These are phyloP conservation scores for Galerina marginata DNA, from an alignment of 768 basidiomycete species.

Conservation along the genomic window DNA sequence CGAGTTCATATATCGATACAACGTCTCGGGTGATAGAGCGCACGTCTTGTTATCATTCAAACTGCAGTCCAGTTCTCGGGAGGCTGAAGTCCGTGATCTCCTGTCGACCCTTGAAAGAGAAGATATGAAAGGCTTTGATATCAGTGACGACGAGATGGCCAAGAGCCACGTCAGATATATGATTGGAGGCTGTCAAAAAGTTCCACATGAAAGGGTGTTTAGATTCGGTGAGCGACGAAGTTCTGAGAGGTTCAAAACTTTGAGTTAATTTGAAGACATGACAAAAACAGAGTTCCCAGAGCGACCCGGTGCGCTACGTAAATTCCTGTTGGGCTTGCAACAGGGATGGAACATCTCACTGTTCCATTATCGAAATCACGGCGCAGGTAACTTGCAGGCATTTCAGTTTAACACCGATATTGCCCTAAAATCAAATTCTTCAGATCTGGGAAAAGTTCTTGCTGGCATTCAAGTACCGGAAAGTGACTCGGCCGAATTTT, in stretches of 20 bases:
- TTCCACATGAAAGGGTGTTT: slow-evolving; percentile 87
- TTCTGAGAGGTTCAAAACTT: background rate
- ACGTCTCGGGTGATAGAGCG: slow-evolving; percentile 67
- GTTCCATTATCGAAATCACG: slow-evolving; percentile 98
- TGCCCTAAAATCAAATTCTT: background rate
- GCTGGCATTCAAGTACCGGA: slow-evolving; percentile 92
- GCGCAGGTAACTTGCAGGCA: slow-evolving; percentile 70
- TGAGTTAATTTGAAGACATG: slow-evolving; percentile 1
- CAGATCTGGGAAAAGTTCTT: slow-evolving; percentile 91
- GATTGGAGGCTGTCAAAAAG: slow-evolving; percentile 83
- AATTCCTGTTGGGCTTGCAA: slow-evolving; percentile 85
- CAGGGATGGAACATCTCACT: slow-evolving; percentile 93
- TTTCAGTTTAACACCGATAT: background rate
- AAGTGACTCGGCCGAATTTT: slow-evolving; percentile 68
- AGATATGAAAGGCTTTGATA: slow-evolving; percentile 86
- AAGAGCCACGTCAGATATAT: slow-evolving; percentile 95
- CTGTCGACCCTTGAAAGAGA: slow-evolving; percentile 62
- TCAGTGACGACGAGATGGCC: slow-evolving; percentile 94
- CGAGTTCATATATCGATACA: slow-evolving; percentile 95
- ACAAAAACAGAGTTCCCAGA: slow-evolving; percentile 86
- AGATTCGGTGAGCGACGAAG: slow-evolving; percentile 75
- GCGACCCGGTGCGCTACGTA: slow-evolving; percentile 87
- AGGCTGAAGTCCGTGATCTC: slow-evolving; percentile 67
- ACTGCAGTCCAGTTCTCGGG: slow-evolving; percentile 63
- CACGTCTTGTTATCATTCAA: slow-evolving; percentile 93